phyloP scores from a whole-genome alignment of 2,329 filamentous ascomycete species.

The Clarireedia hainanense region DNA sequence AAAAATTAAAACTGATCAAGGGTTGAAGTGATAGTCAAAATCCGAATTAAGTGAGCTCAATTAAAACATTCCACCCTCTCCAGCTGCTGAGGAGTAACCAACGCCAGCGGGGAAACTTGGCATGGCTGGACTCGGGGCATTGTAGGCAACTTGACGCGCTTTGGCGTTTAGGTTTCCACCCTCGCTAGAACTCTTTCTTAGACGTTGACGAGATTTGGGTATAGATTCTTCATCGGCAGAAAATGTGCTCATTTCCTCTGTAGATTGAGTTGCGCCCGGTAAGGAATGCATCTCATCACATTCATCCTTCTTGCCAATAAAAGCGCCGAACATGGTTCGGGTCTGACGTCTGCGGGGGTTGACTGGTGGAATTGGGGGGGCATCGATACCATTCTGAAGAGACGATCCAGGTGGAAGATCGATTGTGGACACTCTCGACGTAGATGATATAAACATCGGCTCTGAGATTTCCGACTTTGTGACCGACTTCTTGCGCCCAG shows the following conservation, averaged over 20 bases:
- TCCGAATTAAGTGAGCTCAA: constrained; percentile 12
- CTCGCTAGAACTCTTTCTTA: constrained; percentile 28
- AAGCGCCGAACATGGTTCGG: constrained; percentile 25
- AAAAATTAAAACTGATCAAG: constrained; percentile 14
- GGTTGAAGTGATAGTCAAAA: constrained; percentile 12
- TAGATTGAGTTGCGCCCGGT: constrained; percentile 24
- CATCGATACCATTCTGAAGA: constrained; percentile 21
- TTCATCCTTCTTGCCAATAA: constrained; percentile 22
- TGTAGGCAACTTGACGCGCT: constrained; percentile 20
- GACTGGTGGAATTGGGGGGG: constrained; percentile 29
- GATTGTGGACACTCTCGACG: constrained; percentile 27
- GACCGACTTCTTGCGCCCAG: constrained; percentile 25
- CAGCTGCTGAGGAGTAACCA: neutral
- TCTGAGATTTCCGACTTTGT: constrained; percentile 30
- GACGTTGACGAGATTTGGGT: constrained; percentile 18
- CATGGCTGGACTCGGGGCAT: constrained; percentile 24
- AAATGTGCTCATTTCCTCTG: constrained; percentile 28
- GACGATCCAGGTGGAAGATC: constrained; percentile 25
- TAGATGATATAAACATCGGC: constrained; percentile 27
- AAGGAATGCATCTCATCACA: constrained; percentile 17
- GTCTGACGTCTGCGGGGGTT: constrained; percentile 28
- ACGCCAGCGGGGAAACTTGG: constrained; percentile 14
- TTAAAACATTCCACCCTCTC: constrained; percentile 28
- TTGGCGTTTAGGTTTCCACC: constrained; percentile 26
- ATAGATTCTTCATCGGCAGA: constrained; percentile 26